Conservation (phyloP, 2,329 filamentous ascomycete species). For the Aspergillus tamarii region DNA sequence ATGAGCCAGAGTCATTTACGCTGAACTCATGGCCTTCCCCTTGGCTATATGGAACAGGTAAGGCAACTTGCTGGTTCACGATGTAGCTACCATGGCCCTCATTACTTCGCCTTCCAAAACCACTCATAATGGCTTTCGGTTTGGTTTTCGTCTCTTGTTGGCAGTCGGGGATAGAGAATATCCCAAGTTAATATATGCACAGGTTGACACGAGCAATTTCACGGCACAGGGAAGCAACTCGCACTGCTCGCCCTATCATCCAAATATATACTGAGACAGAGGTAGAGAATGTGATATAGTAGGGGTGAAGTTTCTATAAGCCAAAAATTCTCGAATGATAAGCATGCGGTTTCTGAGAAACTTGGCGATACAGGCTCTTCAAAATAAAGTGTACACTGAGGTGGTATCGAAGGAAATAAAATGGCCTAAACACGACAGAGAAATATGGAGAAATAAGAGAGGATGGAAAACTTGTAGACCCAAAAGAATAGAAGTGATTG, state of each 20-base stretch:
- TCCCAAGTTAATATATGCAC: not conserved
- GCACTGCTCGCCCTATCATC: not conserved
- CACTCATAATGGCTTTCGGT: constrained; percentile 35
- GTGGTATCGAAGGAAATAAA: not conserved
- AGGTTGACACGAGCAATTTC: not conserved
- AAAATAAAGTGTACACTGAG: not conserved
- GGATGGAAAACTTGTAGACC: not conserved
- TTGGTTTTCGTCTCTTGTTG: not conserved
- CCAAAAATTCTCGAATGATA: not conserved
- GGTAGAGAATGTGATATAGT: not conserved
- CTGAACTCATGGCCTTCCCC: constrained; percentile 35
- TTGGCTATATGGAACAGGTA: constrained; percentile 37
- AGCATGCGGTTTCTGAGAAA: not conserved
- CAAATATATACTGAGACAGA: not conserved
- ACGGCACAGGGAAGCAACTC: not conserved
- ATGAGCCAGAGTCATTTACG: constrained; percentile 32
- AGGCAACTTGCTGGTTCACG: constrained; percentile 37
- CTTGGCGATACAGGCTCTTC: not conserved
- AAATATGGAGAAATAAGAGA: not conserved
- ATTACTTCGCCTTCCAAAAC: constrained; percentile 42
- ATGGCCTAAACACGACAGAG: not conserved
- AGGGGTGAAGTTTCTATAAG: not conserved
- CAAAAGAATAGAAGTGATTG: constrained; percentile 7
- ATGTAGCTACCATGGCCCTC: constrained; percentile 40
- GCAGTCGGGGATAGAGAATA: not conserved